These are phyloP conservation scores for Vitis hybrid DNA, from an alignment of 177 flowering plant species.

Conservation along the genomic window DNA sequence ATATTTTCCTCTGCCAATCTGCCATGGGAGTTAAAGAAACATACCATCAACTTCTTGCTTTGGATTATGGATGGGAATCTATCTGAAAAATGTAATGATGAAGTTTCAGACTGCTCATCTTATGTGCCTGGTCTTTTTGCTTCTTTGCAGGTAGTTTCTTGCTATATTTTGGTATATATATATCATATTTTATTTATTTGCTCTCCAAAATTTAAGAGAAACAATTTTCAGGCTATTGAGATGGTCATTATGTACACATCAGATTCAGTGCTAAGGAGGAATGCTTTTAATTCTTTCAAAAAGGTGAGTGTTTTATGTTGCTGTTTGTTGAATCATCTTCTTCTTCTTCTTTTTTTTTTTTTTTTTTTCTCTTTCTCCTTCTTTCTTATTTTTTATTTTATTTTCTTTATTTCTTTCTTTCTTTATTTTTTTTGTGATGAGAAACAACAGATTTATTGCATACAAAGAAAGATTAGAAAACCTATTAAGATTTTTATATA, in stretches of 20 bases:
- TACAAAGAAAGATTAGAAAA: too few species aligned
- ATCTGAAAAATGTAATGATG: constrained; percentile 19
- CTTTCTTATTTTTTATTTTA: too few species aligned
- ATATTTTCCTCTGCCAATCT: constrained; percentile 41
- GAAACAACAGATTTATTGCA: too few species aligned
- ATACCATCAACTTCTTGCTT: constrained; percentile 60
- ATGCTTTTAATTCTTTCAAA: constrained; percentile 64
- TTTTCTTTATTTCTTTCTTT: too few species aligned
- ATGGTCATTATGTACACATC: constrained; percentile 64
- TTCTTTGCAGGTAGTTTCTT: constrained; percentile 61
- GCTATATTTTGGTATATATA: background rate
- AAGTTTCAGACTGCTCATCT: constrained; percentile 37
- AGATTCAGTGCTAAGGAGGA: constrained; percentile 49
- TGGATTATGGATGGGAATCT: constrained; percentile 41
- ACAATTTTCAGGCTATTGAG: constrained; percentile 57
- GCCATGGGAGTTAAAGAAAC: constrained; percentile 70
- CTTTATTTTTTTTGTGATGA: too few species aligned
- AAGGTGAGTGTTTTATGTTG: constrained; percentile 35
- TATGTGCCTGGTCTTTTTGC: constrained; percentile 53
- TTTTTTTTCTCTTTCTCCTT: too few species aligned
- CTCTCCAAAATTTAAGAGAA: constrained; percentile 9
- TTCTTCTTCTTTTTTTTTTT: too few species aligned
- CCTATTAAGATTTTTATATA: too few species aligned
- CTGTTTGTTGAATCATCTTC: too few species aligned
- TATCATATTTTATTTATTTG: background rate